A percentile compares a stretch with the other conserved stretches of the same genome.
Conservation (phyloP, 225 moss, liverwort and hornwort genomes). For the Marchantia polymorpha region DNA sequence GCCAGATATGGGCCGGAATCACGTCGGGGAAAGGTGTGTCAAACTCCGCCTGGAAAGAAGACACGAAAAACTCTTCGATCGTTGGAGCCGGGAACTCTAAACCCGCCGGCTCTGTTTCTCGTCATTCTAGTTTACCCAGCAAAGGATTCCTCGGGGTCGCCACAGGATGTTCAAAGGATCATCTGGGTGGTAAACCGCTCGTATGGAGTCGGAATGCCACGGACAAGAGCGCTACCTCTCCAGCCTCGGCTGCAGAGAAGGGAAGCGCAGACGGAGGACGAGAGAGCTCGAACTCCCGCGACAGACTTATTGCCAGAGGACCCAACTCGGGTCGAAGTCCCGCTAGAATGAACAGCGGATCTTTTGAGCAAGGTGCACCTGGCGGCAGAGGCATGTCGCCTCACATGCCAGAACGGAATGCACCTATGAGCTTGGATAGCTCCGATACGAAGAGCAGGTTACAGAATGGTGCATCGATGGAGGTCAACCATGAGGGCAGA, state of each 20-base stretch:
- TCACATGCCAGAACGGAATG: conserved; percentile 57
- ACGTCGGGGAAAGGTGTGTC: conserved; percentile 51
- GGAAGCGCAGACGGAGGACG: conserved; percentile 44
- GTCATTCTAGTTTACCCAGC: conserved; percentile 44
- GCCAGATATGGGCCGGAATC: conserved; percentile 66
- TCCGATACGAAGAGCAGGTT: conserved; percentile 46
- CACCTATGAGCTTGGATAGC: conserved; percentile 45
- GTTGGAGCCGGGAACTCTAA: conserved; percentile 42
- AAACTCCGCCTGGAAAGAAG: conserved; percentile 70
- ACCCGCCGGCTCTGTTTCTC: conserved; percentile 42
- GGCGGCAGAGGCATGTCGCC: conserved; percentile 70
- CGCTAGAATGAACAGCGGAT: conserved; percentile 50
- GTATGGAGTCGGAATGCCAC: conserved; percentile 63
- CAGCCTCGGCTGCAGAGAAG: conserved; percentile 52
- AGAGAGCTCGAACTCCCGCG: conserved; percentile 39
- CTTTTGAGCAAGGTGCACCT: conserved; percentile 49
- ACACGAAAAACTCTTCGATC: conserved; percentile 58
- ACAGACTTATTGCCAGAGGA: conserved; percentile 73
- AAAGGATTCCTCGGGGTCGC: conserved; percentile 53
- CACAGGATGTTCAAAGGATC: conserved; percentile 63
- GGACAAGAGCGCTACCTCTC: conserved; percentile 53
- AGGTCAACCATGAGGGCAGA: conserved; percentile 32
- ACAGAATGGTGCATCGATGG: conserved; percentile 27
- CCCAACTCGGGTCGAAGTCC: conserved; percentile 84
- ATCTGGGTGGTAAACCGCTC: conserved; percentile 61